Conservation (phyloP, 768 basidiomycete genomes). For the Suillus clintonianus region DNA sequence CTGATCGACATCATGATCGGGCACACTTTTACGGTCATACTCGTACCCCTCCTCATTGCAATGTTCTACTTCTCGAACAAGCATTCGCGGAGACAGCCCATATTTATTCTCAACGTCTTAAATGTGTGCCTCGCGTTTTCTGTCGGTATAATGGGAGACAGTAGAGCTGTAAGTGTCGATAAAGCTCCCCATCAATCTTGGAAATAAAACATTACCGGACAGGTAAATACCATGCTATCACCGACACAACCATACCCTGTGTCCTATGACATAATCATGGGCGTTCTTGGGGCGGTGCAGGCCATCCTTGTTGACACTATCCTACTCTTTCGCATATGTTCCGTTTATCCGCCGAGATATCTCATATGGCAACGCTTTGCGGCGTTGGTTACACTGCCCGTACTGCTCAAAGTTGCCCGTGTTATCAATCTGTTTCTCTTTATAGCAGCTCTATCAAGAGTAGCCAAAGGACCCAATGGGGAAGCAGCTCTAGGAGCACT, state of each 20-base stretch:
- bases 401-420: constrained; percentile 31
- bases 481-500: constrained; percentile 10
- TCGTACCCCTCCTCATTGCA: constrained; percentile 31
- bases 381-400: constrained; percentile 20
- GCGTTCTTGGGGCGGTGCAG: constrained; percentile 29
- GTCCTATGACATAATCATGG: constrained; percentile 29
- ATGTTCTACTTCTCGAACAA: constrained; percentile 32
- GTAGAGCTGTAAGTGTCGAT: constrained; percentile 12
- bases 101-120: constrained; percentile 31
- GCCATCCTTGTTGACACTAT: constrained; percentile 31
- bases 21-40: constrained; percentile 31
- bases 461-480: constrained; percentile 19
- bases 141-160: constrained; percentile 22
- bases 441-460: constrained; percentile 21
- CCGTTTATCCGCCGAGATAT: constrained; percentile 24
- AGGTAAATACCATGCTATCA: constrained; percentile 32
- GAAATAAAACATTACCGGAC: neutral
- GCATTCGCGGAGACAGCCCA: constrained; percentile 22
- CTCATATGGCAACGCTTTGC: constrained; percentile 19
- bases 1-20: constrained; percentile 28
- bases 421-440: constrained; percentile 30
- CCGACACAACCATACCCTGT: constrained; percentile 22
- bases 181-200: neutral
- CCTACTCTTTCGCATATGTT: constrained; percentile 28
- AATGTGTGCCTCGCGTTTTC: constrained; percentile 21